Evolutionary conservation across 2,329 filamentous ascomycete genomes (phyloP), one percentile per base, ranked within the genome.

Genomic region (Ceratocystis albifundus): DNA sequence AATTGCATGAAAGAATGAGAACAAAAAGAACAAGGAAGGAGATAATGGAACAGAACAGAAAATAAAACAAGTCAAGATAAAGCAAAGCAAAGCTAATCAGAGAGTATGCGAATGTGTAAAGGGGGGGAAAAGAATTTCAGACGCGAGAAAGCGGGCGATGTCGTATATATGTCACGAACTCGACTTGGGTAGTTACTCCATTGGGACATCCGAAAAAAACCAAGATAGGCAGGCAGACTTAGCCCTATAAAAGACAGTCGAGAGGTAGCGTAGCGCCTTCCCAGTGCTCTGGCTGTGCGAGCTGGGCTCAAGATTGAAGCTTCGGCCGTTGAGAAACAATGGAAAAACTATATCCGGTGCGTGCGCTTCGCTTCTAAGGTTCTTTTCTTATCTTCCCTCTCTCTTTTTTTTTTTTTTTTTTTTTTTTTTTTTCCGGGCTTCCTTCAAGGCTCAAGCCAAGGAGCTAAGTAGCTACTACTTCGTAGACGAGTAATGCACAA

Each of bases 401-500:
- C 48, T 5, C 28, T 12, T 12, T 53, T 41, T 12, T 53, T 12
- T 12, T 53, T 41, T 12, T 53, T 12, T 12, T 53, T 41, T 12
- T 53, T 12, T 12, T 53, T 41, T 12, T 53, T 12, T 12, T 53
- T 41, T 12, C 22, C 2, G n/a, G 32, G 25, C 7, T 8, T 17
- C 28, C 53, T 59, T 41, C 36, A 12, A 10, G 36, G 36, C 36
- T 0, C 36, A 41, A 41, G 36, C 53, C 53, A 59, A 59, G 15
- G 28, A 59, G 53, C 53, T 57, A 59, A 59, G 15, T 15, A 59
- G 53, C 53, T 57, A n/a, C 25, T 17, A 30, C 53, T 30, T 30
- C 53, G 53, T 30, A 25, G 28, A 22, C n/a, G 46, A 50, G 17
- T 59, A 10, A 25, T 59, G 22, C 53, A 59, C 48, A 12, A 53